Conservation (phyloP, 176 grass and related monocot genomes). For the Bonia amplexicaulis region DNA sequence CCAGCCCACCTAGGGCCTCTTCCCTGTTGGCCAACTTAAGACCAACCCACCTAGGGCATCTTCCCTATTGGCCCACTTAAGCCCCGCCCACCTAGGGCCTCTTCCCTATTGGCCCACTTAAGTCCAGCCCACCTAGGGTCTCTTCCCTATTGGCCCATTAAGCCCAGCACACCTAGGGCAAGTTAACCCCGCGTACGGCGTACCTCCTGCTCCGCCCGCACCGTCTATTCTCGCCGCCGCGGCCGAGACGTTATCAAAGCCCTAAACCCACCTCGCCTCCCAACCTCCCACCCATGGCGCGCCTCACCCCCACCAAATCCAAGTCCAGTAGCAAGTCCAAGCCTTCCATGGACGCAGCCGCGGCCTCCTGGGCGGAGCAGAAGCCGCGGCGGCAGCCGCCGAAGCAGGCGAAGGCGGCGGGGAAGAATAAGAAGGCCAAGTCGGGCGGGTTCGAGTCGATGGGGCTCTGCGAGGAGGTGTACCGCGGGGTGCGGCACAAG, state of each 20-base stretch:
- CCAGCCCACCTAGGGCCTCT: not conserved
- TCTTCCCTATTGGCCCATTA: not conserved
- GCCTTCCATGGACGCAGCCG: not conserved
- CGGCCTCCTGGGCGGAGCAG: not conserved
- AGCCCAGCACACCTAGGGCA: not conserved
- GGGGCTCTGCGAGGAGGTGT: conserved; percentile 78
- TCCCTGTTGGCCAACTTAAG: not conserved
- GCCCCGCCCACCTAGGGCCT: not conserved
- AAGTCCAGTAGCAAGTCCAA: conserved; percentile 21
- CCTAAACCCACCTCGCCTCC: conserved; percentile 60
- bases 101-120: not conserved
- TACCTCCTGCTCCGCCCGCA: conserved; percentile 29
- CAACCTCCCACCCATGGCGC: conserved; percentile 45
- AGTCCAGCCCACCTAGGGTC: not conserved
- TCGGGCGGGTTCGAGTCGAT: conserved; percentile 93
- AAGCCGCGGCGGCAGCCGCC: not conserved
- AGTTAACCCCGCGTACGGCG: conserved; percentile 35
- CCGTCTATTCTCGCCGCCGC: conserved; percentile 42
- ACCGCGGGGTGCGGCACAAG: conserved; percentile 74
- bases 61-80: not conserved
- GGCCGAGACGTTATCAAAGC: conserved; percentile 45
- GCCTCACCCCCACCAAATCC: conserved; percentile 19
- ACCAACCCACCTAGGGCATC: not conserved
- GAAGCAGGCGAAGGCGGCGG: conserved; percentile 35
- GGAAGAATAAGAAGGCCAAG: conserved; percentile 79